Evolutionary conservation across 2,329 filamentous ascomycete species (phyloP), one percentile per base, ranked within the genome.

Genomic region (Allantophomopsis cytisporea): DNA sequence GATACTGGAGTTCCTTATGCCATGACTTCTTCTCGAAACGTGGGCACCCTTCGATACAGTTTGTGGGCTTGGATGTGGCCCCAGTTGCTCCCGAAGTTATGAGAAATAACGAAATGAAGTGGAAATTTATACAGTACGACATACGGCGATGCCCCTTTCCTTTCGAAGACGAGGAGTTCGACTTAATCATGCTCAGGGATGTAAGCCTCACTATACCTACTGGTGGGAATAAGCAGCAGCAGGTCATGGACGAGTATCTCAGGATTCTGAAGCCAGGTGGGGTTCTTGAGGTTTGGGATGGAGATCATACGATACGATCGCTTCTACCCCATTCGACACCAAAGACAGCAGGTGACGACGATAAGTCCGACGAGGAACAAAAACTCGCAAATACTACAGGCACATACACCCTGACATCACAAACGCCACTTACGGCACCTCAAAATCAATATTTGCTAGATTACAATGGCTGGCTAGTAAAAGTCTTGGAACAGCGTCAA

Each of bases 101-200:
- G 50, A 65, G 66, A 4, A 70, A 74, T 47, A 77, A 79, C 50
- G 83, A 84, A 36, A 81, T 94, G 67, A 79, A 83, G 47, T 94
- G 87, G 86, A 76, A 69, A 10, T 95, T 94, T 55, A 74, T 94
- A 39, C 83, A 88, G 54, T 86, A 94, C 55, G 88, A 95, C 58
- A 62, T 94, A 46, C 79, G 85, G 42, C 73, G 74, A 43, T 57
- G 71, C 2, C 84, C 85, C 1, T 73, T 88, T 51, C 89, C 89
- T 0, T 86, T 94, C 46, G 68, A 76, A 2, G 74, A 85, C 43
- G 79, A 71, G 30, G 80, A 88, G 50, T 95, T 93, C 57, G 86
- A 94, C 55, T 69, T 94, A 32, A 72, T 96, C 50, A 86, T 94
- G 67, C 71, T 85, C 53, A 94, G 94, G 58, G 87, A 94, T 55